Evolutionary conservation across 352 stramenopile genomes (phyloP).

Genomic region (Phytopythium ostracodes): DNA sequence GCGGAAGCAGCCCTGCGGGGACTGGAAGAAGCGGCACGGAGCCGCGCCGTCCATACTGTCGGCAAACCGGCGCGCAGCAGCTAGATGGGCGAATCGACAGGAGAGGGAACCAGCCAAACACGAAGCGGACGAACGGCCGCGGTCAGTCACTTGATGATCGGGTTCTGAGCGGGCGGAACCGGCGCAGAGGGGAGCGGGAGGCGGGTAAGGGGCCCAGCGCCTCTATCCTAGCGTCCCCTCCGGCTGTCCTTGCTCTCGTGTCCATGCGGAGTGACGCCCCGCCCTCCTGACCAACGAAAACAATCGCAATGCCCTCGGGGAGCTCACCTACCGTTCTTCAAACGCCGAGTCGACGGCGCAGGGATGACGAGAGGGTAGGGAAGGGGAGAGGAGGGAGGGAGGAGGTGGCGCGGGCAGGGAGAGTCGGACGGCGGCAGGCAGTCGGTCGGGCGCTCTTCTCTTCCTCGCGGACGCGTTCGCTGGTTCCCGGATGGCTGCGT

Average conservation of each 20-base stretch:
- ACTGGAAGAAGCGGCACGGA: conserved; percentile 73
- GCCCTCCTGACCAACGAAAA: not conserved
- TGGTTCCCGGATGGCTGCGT: conserved; percentile 1
- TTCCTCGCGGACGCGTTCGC: not conserved
- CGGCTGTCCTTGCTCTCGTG: not conserved
- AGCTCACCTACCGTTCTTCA: not conserved
- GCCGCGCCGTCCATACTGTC: conserved; percentile 12
- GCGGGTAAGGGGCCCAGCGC: not conserved
- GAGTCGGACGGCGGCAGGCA: not conserved
- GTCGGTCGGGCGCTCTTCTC: not conserved
- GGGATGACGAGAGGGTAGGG: not conserved
- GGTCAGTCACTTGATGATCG: not conserved
- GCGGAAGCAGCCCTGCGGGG: conserved; percentile 62
- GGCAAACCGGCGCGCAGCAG: not conserved
- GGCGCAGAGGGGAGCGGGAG: not conserved
- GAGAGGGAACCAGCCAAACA: not conserved
- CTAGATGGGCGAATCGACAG: not conserved
- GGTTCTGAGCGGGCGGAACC: not conserved
- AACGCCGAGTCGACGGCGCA: not conserved
- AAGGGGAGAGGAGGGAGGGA: not conserved
- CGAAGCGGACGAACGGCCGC: no score
- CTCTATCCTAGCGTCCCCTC: not conserved
- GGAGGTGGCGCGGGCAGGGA: not conserved
- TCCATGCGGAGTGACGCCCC: not conserved
- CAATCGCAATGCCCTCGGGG: not conserved